Conservation (phyloP, 768 basidiomycete genomes). For the Cystobasidium onofrii region DNA sequence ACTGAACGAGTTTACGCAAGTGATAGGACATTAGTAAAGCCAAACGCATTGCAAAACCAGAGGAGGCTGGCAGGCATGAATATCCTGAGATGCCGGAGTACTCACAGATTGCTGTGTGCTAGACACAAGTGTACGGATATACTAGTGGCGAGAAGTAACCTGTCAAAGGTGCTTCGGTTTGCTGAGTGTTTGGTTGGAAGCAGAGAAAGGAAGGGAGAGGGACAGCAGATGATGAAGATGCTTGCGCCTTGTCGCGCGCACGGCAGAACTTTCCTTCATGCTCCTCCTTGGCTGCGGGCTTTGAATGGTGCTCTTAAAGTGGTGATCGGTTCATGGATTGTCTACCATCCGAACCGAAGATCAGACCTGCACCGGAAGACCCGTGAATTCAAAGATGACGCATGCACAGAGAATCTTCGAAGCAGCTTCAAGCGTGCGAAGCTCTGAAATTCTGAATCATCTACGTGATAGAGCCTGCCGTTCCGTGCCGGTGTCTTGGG, state of each 20-base stretch:
- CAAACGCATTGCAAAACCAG: not conserved
- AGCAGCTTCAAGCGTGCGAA: too few relatives aligned
- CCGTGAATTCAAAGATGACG: too few relatives aligned
- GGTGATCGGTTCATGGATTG: not conserved
- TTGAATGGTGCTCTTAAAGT: not conserved
- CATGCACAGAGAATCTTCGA: too few relatives aligned
- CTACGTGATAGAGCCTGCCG: too few relatives aligned
- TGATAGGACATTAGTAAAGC: not conserved
- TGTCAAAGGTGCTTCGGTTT: not conserved
- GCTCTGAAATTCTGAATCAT: too few relatives aligned
- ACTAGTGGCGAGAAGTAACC: not conserved
- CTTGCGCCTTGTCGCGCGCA: not conserved
- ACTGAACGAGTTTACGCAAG: not conserved
- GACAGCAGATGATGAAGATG: too few relatives aligned
- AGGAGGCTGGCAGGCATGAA: slow-evolving; percentile 5
- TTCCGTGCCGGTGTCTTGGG: too few relatives aligned
- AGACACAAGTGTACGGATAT: not conserved
- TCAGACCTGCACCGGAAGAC: not conserved
- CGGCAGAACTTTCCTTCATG: not conserved
- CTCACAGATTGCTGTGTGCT: not conserved
- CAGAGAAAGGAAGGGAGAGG: not conserved
- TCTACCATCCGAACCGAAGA: not conserved
- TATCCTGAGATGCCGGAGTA: too few relatives aligned
- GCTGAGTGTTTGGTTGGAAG: not conserved
- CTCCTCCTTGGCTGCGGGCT: not conserved